Percentiles rank a stretch among this genome's conserved stretches.
These are phyloP conservation scores for Pseudocercospora fuligena DNA, from an alignment of 2,329 filamentous ascomycete genomes.

Conservation along the genomic window DNA sequence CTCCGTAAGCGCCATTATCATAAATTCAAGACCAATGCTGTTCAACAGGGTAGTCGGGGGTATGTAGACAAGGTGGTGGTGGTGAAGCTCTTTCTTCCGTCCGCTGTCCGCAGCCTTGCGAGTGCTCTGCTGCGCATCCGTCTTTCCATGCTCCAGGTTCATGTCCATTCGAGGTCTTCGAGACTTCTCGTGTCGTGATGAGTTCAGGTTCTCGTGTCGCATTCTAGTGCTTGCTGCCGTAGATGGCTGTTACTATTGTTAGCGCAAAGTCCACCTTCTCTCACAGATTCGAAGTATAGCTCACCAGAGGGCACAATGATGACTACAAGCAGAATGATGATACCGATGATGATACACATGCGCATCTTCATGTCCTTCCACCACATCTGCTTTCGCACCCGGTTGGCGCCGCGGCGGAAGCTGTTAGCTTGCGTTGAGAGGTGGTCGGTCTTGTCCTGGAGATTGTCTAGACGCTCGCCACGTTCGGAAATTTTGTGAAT, in stretches of 20 bases:
- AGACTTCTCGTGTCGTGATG: slow-evolving; percentile 1
- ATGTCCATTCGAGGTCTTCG: slow-evolving; percentile 20
- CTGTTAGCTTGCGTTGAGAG: slow-evolving; percentile 90
- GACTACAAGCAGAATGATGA: slow-evolving; percentile 88
- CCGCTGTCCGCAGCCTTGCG: slow-evolving; percentile 11
- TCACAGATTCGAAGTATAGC: slow-evolving; percentile 1
- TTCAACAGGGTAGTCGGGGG: slow-evolving; percentile 25
- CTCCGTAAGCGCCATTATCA: slow-evolving; percentile 30
- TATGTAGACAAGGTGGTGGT: slow-evolving; percentile 20
- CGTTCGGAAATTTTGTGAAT: slow-evolving; percentile 96
- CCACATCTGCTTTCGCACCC: slow-evolving; percentile 95
- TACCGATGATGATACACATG: slow-evolving; percentile 89
- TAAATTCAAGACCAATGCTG: slow-evolving; percentile 25
- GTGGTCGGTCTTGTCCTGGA: slow-evolving; percentile 94
- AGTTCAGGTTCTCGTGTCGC: slow-evolving; percentile 17
- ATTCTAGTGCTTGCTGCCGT: slow-evolving; percentile 28
- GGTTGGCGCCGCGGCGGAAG: slow-evolving; percentile 94
- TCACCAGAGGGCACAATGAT: slow-evolving; percentile 93
- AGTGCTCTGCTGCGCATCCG: slow-evolving; percentile 15
- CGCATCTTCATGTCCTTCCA: slow-evolving; percentile 99
- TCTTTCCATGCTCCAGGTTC: slow-evolving; percentile 18
- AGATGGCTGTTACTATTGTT: slow-evolving; percentile 26
- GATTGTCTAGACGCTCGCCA: slow-evolving; percentile 82
- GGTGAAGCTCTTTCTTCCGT: neutral
- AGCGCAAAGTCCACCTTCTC: neutral